Base-by-base conservation (phyloP, 192 early-diverging fungal genomes). In the Coemansia aciculifera region DNA sequence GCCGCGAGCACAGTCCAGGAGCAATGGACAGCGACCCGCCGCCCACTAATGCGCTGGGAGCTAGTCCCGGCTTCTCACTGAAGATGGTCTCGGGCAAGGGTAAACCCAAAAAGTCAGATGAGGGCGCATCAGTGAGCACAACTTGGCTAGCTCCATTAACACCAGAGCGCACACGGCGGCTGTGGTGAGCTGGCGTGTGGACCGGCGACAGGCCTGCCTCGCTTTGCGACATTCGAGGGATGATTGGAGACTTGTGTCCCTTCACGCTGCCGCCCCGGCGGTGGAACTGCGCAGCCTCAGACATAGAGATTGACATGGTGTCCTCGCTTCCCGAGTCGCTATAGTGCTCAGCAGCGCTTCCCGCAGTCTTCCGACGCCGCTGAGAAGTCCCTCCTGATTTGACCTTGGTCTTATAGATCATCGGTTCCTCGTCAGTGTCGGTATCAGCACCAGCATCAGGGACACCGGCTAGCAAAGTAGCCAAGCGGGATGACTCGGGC, bases 281-380 rank as follows among this genome's bases (percentile, higher is more conserved):
- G 65, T 82, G 79, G 75, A 82, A 82, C 24, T 75, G 79, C 24
- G 72, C 62, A 15, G 74, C 74, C 65, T 82, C 79, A 19, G 79
- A 71, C 19, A 71, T 75, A 1, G 75, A 74, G 23, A 82, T 77
- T 7, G 79, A 82, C 75, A 82, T 77, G 34, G 79, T 82, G 59
- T 72, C 74, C 24, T 82, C 79, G 74, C 71, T 77, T 42, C 75
- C 65, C 59, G 52, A n/a, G 9, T 42, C 65, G 21, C 29, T 56
- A 31, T 56, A 29, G 54, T 56, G 54, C 29, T 42, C 60, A 19
- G 11, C 24, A 1, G 5, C 12, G 13, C 5, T 40, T 15, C 36
- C 60, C 19, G 60, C 11, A 9, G 7, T 19, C 36, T 40, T 19
- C 36, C 60, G 60, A 15, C 54, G 54, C 29, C 54, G 54, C 31